phyloP scores from a whole-genome alignment of 257 asterid species.

The Przewalskia tangutica region DNA sequence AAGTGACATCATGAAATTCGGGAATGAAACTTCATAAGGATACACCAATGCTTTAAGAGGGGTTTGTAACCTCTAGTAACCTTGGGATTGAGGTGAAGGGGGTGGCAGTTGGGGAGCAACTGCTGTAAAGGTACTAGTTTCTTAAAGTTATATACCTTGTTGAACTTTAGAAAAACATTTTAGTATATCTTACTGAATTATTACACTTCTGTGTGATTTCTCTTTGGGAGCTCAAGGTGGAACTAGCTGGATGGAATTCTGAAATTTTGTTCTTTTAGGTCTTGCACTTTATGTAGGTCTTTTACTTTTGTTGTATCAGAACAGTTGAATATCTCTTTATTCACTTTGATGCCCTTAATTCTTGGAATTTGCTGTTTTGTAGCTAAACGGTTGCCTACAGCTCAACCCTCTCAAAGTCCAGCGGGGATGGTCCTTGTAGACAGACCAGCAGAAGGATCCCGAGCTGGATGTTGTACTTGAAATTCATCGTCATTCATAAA shows the following conservation, averaged over 20 bases:
- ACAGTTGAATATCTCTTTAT: neutral
- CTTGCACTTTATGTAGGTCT: neutral
- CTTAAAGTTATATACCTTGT: neutral
- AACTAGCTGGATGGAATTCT: neutral
- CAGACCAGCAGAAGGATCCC: constrained; percentile 58
- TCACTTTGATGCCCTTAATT: neutral
- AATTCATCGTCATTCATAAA: neutral
- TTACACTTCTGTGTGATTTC: neutral
- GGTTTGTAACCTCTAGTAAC: neutral
- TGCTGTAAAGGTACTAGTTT: neutral
- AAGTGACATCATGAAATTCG: neutral
- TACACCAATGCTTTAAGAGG: neutral
- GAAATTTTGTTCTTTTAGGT: neutral
- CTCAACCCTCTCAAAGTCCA: constrained; percentile 59
- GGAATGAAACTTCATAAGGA: neutral
- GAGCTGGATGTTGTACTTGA: constrained; percentile 51
- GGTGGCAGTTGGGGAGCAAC: neutral
- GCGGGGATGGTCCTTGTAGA: constrained; percentile 74
- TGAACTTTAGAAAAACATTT: neutral
- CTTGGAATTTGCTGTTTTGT: constrained; percentile 8
- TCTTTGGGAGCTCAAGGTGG: neutral
- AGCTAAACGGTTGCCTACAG: constrained; percentile 70
- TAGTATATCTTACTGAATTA: neutral
- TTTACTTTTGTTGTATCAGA: neutral
- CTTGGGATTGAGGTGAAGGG: neutral